Conservation (phyloP, 768 basidiomycete species). For the Suillus bovinus region DNA sequence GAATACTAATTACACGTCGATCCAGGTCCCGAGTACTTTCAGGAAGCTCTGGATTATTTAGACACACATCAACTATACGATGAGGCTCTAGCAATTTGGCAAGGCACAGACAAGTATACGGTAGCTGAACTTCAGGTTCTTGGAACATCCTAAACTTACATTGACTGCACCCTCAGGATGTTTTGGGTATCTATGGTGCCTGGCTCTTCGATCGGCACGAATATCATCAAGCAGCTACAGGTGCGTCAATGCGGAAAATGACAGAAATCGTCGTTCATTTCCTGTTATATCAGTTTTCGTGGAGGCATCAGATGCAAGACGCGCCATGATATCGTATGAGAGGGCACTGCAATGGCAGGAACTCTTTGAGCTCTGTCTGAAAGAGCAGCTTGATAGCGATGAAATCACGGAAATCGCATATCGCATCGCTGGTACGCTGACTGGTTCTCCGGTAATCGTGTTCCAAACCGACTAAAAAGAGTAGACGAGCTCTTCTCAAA, state of each 20-base stretch:
- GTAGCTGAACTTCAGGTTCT: slow-evolving; percentile 38
- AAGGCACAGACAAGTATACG: slow-evolving; percentile 57
- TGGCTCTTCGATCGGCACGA: slow-evolving; percentile 86
- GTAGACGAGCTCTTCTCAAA: slow-evolving; percentile 82
- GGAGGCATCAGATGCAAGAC: slow-evolving; percentile 59
- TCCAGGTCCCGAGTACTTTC: slow-evolving; percentile 68
- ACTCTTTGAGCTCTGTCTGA: slow-evolving; percentile 76
- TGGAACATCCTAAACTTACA: not conserved
- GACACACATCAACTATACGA: slow-evolving; percentile 78
- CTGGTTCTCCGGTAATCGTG: not conserved
- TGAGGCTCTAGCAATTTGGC: slow-evolving; percentile 75
- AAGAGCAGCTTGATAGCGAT: slow-evolving; percentile 48
- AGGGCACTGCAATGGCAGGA: slow-evolving; percentile 90
- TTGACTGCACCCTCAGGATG: slow-evolving; percentile 43
- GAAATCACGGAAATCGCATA: slow-evolving; percentile 67
- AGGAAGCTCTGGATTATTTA: slow-evolving; percentile 78
- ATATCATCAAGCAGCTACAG: slow-evolving; percentile 79
- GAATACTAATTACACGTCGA: slow-evolving; percentile 12
- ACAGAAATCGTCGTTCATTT: not conserved
- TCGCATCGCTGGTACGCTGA: slow-evolving; percentile 72
- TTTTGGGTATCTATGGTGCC: slow-evolving; percentile 78
- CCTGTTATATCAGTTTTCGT: slow-evolving; percentile 63
- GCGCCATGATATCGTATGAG: slow-evolving; percentile 88
- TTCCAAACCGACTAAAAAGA: slow-evolving; percentile 13
- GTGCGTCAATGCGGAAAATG: slow-evolving; percentile 40